Evolutionary conservation across 2,329 filamentous ascomycete species (phyloP).

Genomic region (Drechslerella stenobrocha): DNA sequence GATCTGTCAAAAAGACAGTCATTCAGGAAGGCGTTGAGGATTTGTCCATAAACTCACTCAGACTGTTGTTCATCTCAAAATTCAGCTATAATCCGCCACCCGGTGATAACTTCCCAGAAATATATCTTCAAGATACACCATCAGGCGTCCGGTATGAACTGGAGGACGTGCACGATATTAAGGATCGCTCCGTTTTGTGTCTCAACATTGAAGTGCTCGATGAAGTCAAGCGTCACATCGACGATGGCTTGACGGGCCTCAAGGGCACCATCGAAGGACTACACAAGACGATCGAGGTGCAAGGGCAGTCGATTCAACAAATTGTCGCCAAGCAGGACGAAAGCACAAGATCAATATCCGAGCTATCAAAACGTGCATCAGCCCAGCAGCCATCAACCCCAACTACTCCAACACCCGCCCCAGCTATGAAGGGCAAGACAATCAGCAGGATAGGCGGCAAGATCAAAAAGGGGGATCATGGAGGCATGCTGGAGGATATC

Average conservation of each 20-base stretch:
- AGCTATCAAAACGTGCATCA: conserved; percentile 49
- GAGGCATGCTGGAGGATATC: conserved; percentile 32
- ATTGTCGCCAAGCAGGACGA: conserved; percentile 91
- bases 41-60: conserved; percentile 81
- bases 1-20: conserved; percentile 94
- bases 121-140: conserved; percentile 94
- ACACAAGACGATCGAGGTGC: conserved; percentile 79
- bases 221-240: conserved; percentile 94
- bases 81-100: conserved; percentile 98
- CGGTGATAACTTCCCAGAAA: conserved; percentile 88
- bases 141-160: conserved; percentile 96
- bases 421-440: conserved; percentile 15
- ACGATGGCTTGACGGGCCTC: conserved; percentile 81
- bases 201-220: conserved; percentile 90
- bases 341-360: conserved; percentile 80
- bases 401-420: conserved; percentile 32
- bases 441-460: conserved; percentile 12
- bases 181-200: conserved; percentile 91
- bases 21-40: conserved; percentile 81
- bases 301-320: conserved; percentile 76
- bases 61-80: conserved; percentile 97
- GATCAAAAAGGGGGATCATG: conserved; percentile 34
- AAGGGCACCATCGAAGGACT: conserved; percentile 83
- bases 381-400: conserved; percentile 32
- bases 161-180: conserved; percentile 89